Evolutionary conservation across 805 yeast species (phyloP).

Genomic region (Metschnikowia drakensbergensis): DNA sequence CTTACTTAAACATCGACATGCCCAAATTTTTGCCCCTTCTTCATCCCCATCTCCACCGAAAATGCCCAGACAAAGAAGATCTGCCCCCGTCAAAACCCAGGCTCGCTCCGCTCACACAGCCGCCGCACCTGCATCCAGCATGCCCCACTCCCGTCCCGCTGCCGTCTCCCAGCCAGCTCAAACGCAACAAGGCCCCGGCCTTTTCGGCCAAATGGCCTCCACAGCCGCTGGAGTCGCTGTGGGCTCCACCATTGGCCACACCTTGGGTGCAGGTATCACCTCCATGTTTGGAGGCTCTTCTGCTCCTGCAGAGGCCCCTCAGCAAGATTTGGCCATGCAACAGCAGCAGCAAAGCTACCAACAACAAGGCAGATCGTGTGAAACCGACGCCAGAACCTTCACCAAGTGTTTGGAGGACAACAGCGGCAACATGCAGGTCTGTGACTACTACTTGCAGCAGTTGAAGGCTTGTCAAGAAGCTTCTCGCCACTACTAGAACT

Average conservation of each 20-base stretch:
- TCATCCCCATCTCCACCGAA: neutral
- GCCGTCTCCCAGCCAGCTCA: conserved; percentile 39
- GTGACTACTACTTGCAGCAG: conserved; percentile 96
- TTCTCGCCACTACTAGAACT: conserved; percentile 63
- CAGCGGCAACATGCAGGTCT: conserved; percentile 92
- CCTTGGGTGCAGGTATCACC: conserved; percentile 91
- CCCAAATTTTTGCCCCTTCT: conserved; percentile 1
- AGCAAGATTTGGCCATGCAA: conserved; percentile 37
- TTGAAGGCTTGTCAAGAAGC: conserved; percentile 97
- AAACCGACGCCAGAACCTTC: conserved; percentile 88
- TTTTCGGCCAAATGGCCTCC: conserved; percentile 95
- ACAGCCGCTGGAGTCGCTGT: conserved; percentile 99
- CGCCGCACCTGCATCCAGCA: conserved; percentile 47
- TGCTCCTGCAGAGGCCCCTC: conserved; percentile 44
- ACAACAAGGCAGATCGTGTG: conserved; percentile 63
- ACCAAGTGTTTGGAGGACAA: conserved; percentile 94
- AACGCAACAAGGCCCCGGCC: conserved; percentile 64
- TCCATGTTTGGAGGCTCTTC: conserved; percentile 81
- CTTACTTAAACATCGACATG: neutral
- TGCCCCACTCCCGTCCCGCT: conserved; percentile 28
- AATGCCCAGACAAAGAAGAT: conserved; percentile 54
- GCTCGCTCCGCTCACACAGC: conserved; percentile 75
- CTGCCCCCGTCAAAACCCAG: conserved; percentile 49
- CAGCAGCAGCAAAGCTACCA: conserved; percentile 35
- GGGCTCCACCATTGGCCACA: conserved; percentile 96